Base-by-base conservation (phyloP, 179 eudicot species). In the Beta macrorhiza region DNA sequence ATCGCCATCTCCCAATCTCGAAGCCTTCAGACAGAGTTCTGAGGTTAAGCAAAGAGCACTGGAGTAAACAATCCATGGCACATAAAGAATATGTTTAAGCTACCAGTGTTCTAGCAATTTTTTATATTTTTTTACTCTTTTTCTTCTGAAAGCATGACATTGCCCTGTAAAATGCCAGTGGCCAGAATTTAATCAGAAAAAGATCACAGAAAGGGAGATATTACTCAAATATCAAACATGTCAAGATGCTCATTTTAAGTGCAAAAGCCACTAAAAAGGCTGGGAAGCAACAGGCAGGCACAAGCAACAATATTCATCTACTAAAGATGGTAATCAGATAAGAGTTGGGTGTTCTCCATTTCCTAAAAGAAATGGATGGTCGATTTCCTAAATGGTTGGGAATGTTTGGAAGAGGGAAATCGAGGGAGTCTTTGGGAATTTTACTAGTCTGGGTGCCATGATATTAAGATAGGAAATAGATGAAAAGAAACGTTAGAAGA, bases 1-100 rank as follows among this genome's bases (percentile, higher is more conserved):
- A 78, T 67, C 57, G 90, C 85, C 5, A 89, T 91, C 84, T 81
- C 91, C 98, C 99, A 94, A 88, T 96, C 98, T 69, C 91, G 93
- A 76, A 91, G 82, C 88, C 99, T 96, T 74, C 81, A 80, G 37
- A 75, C 67, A 87, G 73, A 80, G 63, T 64, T 81, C 37, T 25
- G 58, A 25, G 32, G 57, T 59, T 81, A 70, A 75, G 80, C 58
- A 72, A 72, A 71, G 12, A 81, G 49, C 19, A 42, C 59, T 0
- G 15, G 44, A 76, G 52, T 15, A 49, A 11, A 67, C 29, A 53
- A 79, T 49, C 11, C 32, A 75, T 10, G 56, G 53, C 80, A 69
- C 52, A 45, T 37, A 61, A 51, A n/a, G 6, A 49, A 8, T 49
- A 32, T 64, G 15, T 59, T 53, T 15, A 45, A 72, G 49, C 53